Percentiles rank a stretch among this genome's conserved stretches.
Evolutionary conservation across 768 basidiomycete species (phyloP).

Genomic region (Nidularia sp.): DNA sequence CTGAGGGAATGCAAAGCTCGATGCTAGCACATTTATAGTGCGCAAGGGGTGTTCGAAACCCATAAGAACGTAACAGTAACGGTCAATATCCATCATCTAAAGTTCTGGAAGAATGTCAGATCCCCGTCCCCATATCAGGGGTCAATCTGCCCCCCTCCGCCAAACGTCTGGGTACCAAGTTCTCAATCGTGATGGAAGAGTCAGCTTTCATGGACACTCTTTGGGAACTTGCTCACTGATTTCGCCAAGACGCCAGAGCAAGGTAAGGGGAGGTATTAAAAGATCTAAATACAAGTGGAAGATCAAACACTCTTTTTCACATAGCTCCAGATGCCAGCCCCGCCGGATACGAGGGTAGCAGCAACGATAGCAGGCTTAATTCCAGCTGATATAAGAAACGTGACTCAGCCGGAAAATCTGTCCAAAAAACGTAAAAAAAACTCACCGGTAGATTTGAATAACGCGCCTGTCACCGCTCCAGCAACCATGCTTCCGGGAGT

Average conservation of each 20-base stretch:
- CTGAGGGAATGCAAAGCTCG: slow-evolving; percentile 7
- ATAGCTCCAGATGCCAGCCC: slow-evolving; percentile 92
- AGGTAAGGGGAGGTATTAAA: slow-evolving; percentile 40
- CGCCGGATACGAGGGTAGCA: slow-evolving; percentile 83
- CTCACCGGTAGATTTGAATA: slow-evolving; percentile 94
- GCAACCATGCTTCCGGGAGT: slow-evolving; percentile 88
- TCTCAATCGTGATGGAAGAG: slow-evolving; percentile 25
- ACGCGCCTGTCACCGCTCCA: slow-evolving; percentile 82
- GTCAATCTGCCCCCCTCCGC: slow-evolving; percentile 32
- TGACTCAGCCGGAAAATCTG: slow-evolving; percentile 20
- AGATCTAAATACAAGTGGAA: slow-evolving; percentile 44
- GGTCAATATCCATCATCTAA: slow-evolving; percentile 27
- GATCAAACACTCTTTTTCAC: slow-evolving; percentile 85
- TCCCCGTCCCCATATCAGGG: slow-evolving; percentile 38
- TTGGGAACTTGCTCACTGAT: slow-evolving; percentile 35
- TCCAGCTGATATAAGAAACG: slow-evolving; percentile 65
- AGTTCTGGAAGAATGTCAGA: slow-evolving; percentile 47
- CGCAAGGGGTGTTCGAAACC: slow-evolving; percentile 17
- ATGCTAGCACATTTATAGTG: slow-evolving; percentile 39
- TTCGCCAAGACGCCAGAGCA: slow-evolving; percentile 37
- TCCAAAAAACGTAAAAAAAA: slow-evolving; percentile 22
- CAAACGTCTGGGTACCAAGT: slow-evolving; percentile 34
- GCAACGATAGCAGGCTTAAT: slow-evolving; percentile 86
- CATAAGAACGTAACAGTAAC: slow-evolving; percentile 20
- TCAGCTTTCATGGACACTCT: slow-evolving; percentile 23